Base-by-base conservation (phyloP, 768 basidiomycete genomes). In the Rhizopogon vesiculosus region DNA sequence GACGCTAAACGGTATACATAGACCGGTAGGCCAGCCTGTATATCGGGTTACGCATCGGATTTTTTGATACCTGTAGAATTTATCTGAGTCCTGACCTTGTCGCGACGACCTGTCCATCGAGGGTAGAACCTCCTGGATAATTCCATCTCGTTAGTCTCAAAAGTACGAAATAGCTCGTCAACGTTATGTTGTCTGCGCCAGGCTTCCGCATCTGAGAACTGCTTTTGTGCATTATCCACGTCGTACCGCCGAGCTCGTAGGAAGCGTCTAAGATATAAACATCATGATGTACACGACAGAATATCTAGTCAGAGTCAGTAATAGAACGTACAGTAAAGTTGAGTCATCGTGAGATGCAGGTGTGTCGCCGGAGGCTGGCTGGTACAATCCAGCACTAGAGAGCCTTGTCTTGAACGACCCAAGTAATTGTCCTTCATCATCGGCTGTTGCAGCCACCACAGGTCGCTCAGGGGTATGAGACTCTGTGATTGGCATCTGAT, bases 1-100 rank as follows among this genome's bases (percentile, higher is more conserved):
- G 84, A 83, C n/a, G 80, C 81, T 13, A 93, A 66, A 38, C 83
- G 79, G 66, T 86, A 93, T n/a, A 91, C 86, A 63, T 86, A 91
- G 6, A 92, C 58, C 1, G 90, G 91, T 45, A 82, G 66, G 25
- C 89, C 90, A 43, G 80, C 71, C 86, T 89, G 56, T 18, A 50
- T 28, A 42, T 1, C 29, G 42, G 19, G n/a, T 13, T 15, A 13
- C 19, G 3, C 22, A 15, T 45, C 42, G 39, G 13, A 52, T 38
- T 7, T 4, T 25, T 16, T 56, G 19, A 57, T 39, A 19, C 29
- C 22, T 15, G 22, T 16, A 31, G 40, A 41, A 29, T n/a, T 49
- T 53, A 43, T 42, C 25, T 12, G 25, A 18, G n/a, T 1, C 18
- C 25, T 2, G 60, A 85, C 89, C 74, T 87, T 89, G 66, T 91